Base-by-base conservation (phyloP, 192 early-diverging fungal species). In the Umbelopsis isabellina region DNA sequence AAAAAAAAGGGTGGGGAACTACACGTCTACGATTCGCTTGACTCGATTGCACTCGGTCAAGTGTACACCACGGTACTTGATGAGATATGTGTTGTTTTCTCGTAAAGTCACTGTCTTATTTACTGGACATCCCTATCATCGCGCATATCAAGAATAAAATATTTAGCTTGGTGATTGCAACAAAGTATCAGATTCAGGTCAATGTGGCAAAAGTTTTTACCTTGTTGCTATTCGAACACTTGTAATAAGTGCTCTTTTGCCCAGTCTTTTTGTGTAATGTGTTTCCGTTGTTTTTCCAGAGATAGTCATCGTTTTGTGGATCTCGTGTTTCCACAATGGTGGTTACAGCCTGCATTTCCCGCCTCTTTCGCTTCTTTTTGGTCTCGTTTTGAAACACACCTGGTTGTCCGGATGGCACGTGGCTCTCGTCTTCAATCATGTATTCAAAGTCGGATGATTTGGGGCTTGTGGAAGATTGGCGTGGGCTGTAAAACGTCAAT, bases 301-400 rank as follows among this genome's bases (percentile, higher is more conserved):
- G 37, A 23, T 76, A 80, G 12, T 80, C 71, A 53, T 80, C 79
- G 37, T 73, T 76, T 53, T 76, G 73, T 35, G 68, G 75, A 20
- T 78, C 76, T 30, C 58, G 69, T 1, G 85, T 83, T 51, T 87
- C 86, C 9, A 87, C 77, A 67, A 87, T 84, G 55, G 82, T 80
- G 47, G 84, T 87, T 4, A 87, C 83, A 5, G 86, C 82, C 46
- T 85, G 84, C 86, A 87, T 87, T 65, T 87, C 86, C 8, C 86
- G 79, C 48, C 84, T 75, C 65, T 84, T 82, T 23, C 86, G 80
- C 49, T 84, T 85, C 46, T 72, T 65, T 41, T 52, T 50, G 12
- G 30, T 47, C 15, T 37, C 46, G 7, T 67, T 37, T 6, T 41
- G 37, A 41, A 41, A 41, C 27, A 18, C 55, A 15, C 18, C 37